Conservation (phyloP, 495 filamentous ascomycete genomes). For the Rusavskia elegans region DNA sequence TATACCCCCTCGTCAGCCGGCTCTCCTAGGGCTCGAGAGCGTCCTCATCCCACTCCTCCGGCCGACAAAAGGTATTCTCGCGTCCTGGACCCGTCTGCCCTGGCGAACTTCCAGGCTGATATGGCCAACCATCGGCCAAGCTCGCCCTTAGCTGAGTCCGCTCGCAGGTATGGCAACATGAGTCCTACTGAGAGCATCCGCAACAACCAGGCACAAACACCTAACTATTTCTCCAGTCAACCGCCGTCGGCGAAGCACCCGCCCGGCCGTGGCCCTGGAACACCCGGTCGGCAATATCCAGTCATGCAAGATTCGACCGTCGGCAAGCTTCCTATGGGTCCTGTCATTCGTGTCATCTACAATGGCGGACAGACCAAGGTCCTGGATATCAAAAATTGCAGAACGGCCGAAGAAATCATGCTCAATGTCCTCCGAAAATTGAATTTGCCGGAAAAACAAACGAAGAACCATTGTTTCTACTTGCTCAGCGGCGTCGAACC, state of each 20-base stretch:
- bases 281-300: slow-evolving; percentile 38
- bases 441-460: slow-evolving; percentile 54
- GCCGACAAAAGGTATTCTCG: slow-evolving; percentile 63
- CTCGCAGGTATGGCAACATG: slow-evolving; percentile 32
- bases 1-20: slow-evolving; percentile 43
- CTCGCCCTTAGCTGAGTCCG: slow-evolving; percentile 49
- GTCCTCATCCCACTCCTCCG: slow-evolving; percentile 32
- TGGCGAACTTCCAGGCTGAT: slow-evolving; percentile 14
- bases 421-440: slow-evolving; percentile 73
- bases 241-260: slow-evolving; percentile 31
- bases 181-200: slow-evolving; percentile 35
- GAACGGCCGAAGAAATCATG: slow-evolving; percentile 80
- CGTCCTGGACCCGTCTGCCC: slow-evolving; percentile 31
- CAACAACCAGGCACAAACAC: slow-evolving; percentile 24
- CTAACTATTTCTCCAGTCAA: slow-evolving; percentile 33
- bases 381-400: slow-evolving; percentile 75
- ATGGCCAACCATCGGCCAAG: slow-evolving; percentile 31
- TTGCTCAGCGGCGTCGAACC: slow-evolving; percentile 70
- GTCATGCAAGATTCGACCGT: slow-evolving; percentile 64
- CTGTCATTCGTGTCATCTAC: slow-evolving; percentile 82
- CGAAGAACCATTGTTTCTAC: slow-evolving; percentile 70
- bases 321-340: slow-evolving; percentile 59
- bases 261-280: slow-evolving; percentile 29
- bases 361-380: slow-evolving; percentile 81
- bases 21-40: slow-evolving; percentile 24